Percentiles rank a stretch among this genome's conserved stretches.
Conservation (phyloP, 2,329 filamentous ascomycete species). For the Neospermospora avenae region DNA sequence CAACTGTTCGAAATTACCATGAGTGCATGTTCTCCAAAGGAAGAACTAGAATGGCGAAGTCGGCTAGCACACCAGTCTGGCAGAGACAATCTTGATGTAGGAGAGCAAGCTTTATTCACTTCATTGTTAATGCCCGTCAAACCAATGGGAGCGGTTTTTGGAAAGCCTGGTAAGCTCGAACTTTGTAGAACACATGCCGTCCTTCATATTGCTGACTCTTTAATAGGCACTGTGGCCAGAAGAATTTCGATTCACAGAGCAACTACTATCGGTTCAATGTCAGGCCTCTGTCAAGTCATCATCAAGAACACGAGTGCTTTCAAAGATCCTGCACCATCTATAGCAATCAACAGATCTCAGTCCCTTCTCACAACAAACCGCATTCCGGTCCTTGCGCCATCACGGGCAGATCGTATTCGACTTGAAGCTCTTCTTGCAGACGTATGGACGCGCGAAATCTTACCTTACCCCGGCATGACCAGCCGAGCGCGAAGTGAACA, state of each 20-base stretch:
- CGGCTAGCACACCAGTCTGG: conserved; percentile 55
- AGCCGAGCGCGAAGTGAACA: conserved; percentile 63
- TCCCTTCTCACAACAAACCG: conserved; percentile 70
- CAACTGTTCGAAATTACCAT: conserved; percentile 81
- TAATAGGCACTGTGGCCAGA: conserved; percentile 56
- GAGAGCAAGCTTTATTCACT: conserved; percentile 51
- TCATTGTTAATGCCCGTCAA: conserved; percentile 69
- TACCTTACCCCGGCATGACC: conserved; percentile 83
- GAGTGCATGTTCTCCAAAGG: conserved; percentile 77
- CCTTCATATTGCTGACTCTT: background rate
- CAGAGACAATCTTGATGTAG: conserved; percentile 46
- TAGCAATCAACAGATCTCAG: conserved; percentile 70
- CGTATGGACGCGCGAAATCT: conserved; percentile 76
- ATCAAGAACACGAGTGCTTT: conserved; percentile 78
- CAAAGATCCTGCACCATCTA: conserved; percentile 49
- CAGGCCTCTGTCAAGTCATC: conserved; percentile 70
- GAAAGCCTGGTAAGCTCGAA: conserved; percentile 56
- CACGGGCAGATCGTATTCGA: conserved; percentile 71
- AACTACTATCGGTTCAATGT: conserved; percentile 67
- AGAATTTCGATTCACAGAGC: conserved; percentile 77
- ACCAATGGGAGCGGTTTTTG: conserved; percentile 71
- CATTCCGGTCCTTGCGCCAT: conserved; percentile 69
- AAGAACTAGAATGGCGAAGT: conserved; percentile 76
- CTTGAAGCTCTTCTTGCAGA: conserved; percentile 72
- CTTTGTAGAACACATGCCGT: background rate